Base-by-base conservation (phyloP, 202 grass and related monocot genomes). In the Digitaria exilis region DNA sequence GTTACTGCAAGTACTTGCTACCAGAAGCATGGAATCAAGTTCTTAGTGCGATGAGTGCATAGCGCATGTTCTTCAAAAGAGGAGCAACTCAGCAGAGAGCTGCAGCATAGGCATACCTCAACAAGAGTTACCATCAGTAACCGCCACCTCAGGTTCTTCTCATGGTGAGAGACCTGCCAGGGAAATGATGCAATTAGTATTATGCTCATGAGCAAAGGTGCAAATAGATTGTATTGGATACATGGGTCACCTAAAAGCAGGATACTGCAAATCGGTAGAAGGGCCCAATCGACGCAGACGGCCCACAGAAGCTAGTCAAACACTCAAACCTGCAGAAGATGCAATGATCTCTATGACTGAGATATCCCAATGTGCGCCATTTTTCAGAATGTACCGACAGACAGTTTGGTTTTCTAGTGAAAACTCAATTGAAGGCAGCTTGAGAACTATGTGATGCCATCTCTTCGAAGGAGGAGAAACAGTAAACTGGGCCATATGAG, bases 151-250 rank as follows among this genome's bases (percentile, higher is more conserved):
- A 26, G 13, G 34, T 50, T 25, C 55, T 48, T 64, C 43, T 64
- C 69, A 30, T 41, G 49, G 28, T 5, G 78, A 60, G 41, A 81
- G 13, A 82, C 71, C 78, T 76, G 62, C 30, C 39, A 60, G 39
- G 8, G 62, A 29, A 43, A 76, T 61, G n/a, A 31, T 69, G n/a
- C 60, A 68, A 46, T 69, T 60, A 41, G 28, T 31, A 59, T 16
- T 69, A 75, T 29, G 50, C 1, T 32, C 49, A 39, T 3, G 21
- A 58, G 39, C 21, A 65, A 15, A 45, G 48, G 21, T 2, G 34
- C 9, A 52, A 30, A 56, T 19, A 35, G 29, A 66, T 63, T 30
- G 55, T 30, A 64, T 72, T 48, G 3, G 24, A 73, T 71, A 50
- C 32, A 84, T n/a, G 32, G 66, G 12, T 79, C 56, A 65, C 43